These are phyloP conservation scores for Pilobolus umbonatus DNA, from an alignment of 192 early-diverging fungal species.

Conservation along the genomic window DNA sequence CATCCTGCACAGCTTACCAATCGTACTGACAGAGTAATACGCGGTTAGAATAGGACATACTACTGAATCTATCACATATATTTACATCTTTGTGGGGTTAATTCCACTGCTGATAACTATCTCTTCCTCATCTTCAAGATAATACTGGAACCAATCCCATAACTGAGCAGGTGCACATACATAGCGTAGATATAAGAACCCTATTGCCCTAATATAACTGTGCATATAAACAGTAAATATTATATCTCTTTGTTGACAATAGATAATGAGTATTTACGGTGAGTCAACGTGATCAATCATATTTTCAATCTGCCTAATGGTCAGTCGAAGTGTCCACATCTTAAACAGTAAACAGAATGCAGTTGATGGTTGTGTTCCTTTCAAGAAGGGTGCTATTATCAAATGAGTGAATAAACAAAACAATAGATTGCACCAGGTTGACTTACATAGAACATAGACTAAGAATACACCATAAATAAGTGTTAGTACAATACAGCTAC, in stretches of 20 bases:
- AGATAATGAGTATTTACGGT: conserved; percentile 46
- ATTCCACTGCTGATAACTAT: conserved; percentile 54
- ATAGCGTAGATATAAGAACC: conserved; percentile 79
- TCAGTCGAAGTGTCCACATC: conserved; percentile 73
- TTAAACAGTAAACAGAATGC: conserved; percentile 84
- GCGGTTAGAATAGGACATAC: neutral
- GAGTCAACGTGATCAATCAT: conserved; percentile 72
- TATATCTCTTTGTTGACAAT: neutral
- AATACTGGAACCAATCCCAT: conserved; percentile 77
- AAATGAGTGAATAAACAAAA: neutral
- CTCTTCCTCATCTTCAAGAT: conserved; percentile 77
- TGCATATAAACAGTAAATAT: neutral
- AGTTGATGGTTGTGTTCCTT: conserved; percentile 71
- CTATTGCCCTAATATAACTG: conserved; percentile 72
- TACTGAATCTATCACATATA: neutral
- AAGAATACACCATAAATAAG: conserved; percentile 7
- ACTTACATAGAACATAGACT: conserved; percentile 25
- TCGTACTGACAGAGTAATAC: conserved; percentile 49
- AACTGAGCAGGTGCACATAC: conserved; percentile 70
- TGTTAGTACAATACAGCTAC: too few relatives aligned
- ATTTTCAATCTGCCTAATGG: conserved; percentile 71
- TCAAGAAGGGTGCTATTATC: conserved; percentile 71
- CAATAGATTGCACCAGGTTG: neutral
- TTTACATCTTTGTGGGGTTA: conserved; percentile 55
- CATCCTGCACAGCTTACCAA: conserved; percentile 62